phyloP scores from a whole-genome alignment of 2,329 filamentous ascomycete genomes.

The Microcyclosporella mali region DNA sequence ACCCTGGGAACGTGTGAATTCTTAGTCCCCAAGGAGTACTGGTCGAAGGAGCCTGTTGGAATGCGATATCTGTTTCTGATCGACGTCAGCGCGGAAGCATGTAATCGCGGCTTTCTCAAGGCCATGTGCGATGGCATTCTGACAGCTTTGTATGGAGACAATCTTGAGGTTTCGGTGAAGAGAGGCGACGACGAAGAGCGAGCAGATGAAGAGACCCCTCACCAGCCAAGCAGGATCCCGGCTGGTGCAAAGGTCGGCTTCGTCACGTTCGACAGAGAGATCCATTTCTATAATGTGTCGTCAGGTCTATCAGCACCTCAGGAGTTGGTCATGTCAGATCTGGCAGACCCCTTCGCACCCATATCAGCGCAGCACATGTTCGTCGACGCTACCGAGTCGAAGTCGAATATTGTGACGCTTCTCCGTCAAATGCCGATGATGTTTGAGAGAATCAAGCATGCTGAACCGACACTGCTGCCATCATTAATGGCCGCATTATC shows the following conservation, averaged over 20 bases:
- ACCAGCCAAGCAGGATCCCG: constrained; percentile 55
- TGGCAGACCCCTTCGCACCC: constrained; percentile 93
- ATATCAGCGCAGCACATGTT: constrained; percentile 78
- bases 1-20: constrained; percentile 92
- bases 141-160: constrained; percentile 71
- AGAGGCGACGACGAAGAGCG: constrained; percentile 48
- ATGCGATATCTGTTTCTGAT: constrained; percentile 85
- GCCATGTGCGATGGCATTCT: constrained; percentile 86
- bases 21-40: constrained; percentile 96
- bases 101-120: constrained; percentile 84
- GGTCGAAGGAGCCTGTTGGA: constrained; percentile 87
- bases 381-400: constrained; percentile 88
- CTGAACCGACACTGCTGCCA: constrained; percentile 81
- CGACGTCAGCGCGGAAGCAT: constrained; percentile 86
- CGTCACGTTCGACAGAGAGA: constrained; percentile 90
- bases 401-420: constrained; percentile 80
- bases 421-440: constrained; percentile 75
- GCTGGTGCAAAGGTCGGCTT: constrained; percentile 84
- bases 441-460: constrained; percentile 82
- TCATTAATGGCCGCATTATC: constrained; percentile 75
- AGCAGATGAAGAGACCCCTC: constrained; percentile 40
- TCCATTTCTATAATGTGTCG: constrained; percentile 96
- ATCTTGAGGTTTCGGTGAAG: constrained; percentile 44
- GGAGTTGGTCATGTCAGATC: constrained; percentile 97
- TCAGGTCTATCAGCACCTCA: constrained; percentile 76